These are phyloP conservation scores for Phytophthora megakarya DNA, from an alignment of 352 stramenopile genomes.

Conservation along the genomic window DNA sequence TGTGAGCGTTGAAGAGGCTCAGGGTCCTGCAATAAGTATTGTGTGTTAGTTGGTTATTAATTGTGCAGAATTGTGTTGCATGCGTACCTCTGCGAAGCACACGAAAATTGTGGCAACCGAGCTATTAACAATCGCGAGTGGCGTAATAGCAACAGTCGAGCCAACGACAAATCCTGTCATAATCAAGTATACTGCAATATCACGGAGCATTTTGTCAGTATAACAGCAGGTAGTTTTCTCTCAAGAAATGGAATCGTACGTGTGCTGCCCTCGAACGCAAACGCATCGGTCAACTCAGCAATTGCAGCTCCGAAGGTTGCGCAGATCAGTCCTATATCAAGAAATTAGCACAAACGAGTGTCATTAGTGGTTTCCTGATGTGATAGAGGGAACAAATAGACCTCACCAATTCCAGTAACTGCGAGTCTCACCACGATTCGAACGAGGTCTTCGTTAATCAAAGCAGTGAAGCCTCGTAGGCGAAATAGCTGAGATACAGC, in stretches of 20 bases:
- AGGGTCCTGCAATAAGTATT: conserved; percentile 44
- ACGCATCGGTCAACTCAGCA: conserved; percentile 6
- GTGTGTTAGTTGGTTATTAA: neutral
- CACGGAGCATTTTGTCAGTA: neutral
- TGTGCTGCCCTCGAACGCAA: conserved; percentile 2
- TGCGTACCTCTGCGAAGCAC: conserved; percentile 91
- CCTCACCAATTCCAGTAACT: conserved; percentile 69
- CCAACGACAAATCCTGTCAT: conserved; percentile 6
- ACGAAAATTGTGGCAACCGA: conserved; percentile 95
- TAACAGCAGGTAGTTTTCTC: neutral
- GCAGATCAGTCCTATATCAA: neutral
- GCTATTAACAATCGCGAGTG: conserved; percentile 91
- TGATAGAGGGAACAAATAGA: neutral
- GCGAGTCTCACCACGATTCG: conserved; percentile 87
- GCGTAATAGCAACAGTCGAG: conserved; percentile 73
- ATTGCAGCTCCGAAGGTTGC: neutral
- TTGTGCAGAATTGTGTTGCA: neutral
- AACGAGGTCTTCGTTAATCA: conserved; percentile 95
- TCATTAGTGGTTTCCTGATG: neutral
- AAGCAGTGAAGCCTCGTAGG: conserved; percentile 88
- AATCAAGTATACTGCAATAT: neutral
- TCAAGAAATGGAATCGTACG: neutral
- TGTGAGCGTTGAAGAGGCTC: conserved; percentile 67
- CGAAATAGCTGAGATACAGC: conserved; percentile 92
- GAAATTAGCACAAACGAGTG: neutral